phyloP scores from a whole-genome alignment of 352 stramenopile species.

The Aphanomyces invadans region DNA sequence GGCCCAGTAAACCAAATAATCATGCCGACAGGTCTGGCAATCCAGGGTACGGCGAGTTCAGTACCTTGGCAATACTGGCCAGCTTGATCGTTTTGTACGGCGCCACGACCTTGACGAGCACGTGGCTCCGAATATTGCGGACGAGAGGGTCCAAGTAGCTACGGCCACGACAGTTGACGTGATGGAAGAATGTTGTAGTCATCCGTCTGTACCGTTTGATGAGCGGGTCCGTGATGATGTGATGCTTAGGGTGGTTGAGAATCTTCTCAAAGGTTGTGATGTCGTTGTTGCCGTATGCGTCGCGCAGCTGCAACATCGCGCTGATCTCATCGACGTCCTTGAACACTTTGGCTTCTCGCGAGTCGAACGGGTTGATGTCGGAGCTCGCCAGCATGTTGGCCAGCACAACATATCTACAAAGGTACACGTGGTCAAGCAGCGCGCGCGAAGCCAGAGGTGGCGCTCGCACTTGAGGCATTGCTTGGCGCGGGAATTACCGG shows the following conservation, averaged over 20 bases:
- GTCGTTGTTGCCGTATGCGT: constrained; percentile 57
- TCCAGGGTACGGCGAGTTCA: too few relatives aligned
- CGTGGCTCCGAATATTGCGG: constrained; percentile 89
- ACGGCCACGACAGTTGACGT: background rate
- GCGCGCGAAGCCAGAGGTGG: too few relatives aligned
- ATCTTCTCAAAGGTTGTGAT: constrained; percentile 91
- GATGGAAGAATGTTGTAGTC: background rate
- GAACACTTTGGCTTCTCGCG: constrained; percentile 88
- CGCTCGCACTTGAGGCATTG: constrained; percentile 79
- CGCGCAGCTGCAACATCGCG: constrained; percentile 65
- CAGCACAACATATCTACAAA: constrained; percentile 63
- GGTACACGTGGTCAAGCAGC: too few relatives aligned
- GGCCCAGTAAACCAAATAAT: too few relatives aligned
- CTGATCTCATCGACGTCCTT: constrained; percentile 74
- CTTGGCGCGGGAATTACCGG: constrained; percentile 78
- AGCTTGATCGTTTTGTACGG: constrained; percentile 90
- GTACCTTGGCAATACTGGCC: constrained; percentile 56
- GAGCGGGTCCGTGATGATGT: constrained; percentile 90
- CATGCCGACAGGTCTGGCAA: too few relatives aligned
- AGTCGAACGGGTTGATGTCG: constrained; percentile 92
- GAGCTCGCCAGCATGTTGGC: constrained; percentile 90
- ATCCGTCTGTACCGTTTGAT: constrained; percentile 61
- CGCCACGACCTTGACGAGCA: constrained; percentile 85
- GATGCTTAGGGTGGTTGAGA: constrained; percentile 85
- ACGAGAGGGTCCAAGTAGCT: constrained; percentile 84